Evolutionary conservation across 2,329 filamentous ascomycete genomes (phyloP), one percentile per base, ranked within the genome.

Genomic region (Colletotrichum zoysiae): DNA sequence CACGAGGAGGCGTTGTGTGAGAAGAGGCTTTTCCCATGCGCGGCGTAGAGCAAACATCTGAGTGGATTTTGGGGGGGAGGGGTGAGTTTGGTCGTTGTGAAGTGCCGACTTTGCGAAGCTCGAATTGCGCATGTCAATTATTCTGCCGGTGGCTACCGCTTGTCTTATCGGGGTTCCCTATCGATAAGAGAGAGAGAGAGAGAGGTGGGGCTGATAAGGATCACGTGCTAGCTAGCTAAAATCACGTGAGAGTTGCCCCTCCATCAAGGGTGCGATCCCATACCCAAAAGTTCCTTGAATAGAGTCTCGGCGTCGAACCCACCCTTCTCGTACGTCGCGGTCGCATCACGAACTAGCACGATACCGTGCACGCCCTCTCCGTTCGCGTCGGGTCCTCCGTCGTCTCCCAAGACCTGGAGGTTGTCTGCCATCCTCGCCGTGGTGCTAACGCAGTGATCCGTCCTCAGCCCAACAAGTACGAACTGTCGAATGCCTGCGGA

Each of bases 351-450:
- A 5, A 85, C 81, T 18, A 86, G 75, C 33, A 86, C 74, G 59
- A 86, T 51, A 1, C 69, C 53, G 7, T 71, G 62, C 20, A 70
- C 81, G 23, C 79, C 77, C 16, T 80, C 78, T 30, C 74, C 71
- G 23, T 77, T 73, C 7, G 73, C 63, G 1, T 81, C 77, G 0
- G 78, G 79, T 38, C 76, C 76, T 2, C 78, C 75, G 11, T 78
- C 75, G 56, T 77, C 75, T 71, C 83, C 80, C 51, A 82, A 80
- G 20, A 86, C 82, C 6, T 80, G 79, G 53, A 86, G 65, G 71
- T 87, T 86, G 23, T 78, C 81, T 1, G 84, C 84, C 83, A 86
- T 85, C 9, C 85, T 81, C 33, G 82, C 80, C 2, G 82, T 83
- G 5, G 85, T 86, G 68, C 82, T 81, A 30, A 30, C 30, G 30